Evolutionary conservation across 2,329 filamentous ascomycete species (phyloP).

Genomic region (Ascochyta pisi): DNA sequence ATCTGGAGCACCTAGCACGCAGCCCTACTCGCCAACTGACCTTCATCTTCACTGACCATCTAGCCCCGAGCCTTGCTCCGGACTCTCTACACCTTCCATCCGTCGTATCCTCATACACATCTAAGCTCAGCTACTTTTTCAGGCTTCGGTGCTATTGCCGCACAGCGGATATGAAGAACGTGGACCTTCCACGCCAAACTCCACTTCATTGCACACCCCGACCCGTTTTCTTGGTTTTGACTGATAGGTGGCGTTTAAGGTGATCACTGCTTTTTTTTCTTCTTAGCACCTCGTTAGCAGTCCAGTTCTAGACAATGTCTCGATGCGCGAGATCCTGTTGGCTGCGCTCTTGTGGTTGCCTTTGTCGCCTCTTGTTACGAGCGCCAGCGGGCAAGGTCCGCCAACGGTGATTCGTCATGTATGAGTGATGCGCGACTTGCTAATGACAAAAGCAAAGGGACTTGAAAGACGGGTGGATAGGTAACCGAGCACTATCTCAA

Average conservation of each 20-base stretch:
- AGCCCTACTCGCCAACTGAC: conserved; percentile 7
- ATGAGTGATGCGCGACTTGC: neutral
- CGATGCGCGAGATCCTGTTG: neutral
- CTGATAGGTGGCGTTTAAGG: conserved; percentile 2
- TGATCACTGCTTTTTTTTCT: neutral
- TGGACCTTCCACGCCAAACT: neutral
- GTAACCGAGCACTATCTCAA: neutral
- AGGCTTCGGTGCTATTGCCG: conserved; percentile 7
- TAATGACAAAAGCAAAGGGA: neutral
- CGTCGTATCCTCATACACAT: neutral
- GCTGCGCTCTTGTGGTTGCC: neutral
- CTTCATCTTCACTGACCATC: conserved; percentile 2
- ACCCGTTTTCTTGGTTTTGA: conserved; percentile 2
- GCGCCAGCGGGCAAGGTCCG: neutral
- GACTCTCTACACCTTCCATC: neutral
- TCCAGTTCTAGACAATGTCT: neutral
- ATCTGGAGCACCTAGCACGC: conserved; percentile 3
- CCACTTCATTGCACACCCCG: neutral
- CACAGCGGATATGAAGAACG: neutral
- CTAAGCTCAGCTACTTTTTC: conserved; percentile 6
- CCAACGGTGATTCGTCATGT: conserved; percentile 1
- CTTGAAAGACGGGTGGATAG: neutral
- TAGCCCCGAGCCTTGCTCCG: neutral
- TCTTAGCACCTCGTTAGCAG: neutral
- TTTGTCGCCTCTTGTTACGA: conserved; percentile 1